Evolutionary conservation across 129 eudicot species (phyloP).

Genomic region (Flaveria ramosissima): DNA sequence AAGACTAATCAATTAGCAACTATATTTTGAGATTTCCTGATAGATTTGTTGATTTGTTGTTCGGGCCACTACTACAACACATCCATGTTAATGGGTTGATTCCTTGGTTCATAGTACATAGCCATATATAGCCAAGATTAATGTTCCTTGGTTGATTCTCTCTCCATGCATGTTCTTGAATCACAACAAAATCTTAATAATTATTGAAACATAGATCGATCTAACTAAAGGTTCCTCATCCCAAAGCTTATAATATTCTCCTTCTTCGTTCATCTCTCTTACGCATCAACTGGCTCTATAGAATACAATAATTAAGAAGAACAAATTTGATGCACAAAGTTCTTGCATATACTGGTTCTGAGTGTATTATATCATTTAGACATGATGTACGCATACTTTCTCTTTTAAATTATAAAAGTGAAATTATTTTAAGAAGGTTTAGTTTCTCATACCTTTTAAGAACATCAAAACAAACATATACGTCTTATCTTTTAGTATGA

Average conservation of each 20-base stretch:
- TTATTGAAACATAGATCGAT: constrained; percentile 27
- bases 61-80: background rate
- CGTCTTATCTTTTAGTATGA: too few relatives aligned
- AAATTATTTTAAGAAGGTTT: too few relatives aligned
- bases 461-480: too few relatives aligned
- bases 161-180: constrained; percentile 35
- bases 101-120: constrained; percentile 15
- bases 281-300: background rate
- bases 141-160: constrained; percentile 30
- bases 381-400: too few relatives aligned
- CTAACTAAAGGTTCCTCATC: constrained; percentile 28
- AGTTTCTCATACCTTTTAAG: too few relatives aligned
- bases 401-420: too few relatives aligned
- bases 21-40: too few relatives aligned
- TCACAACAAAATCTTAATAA: constrained; percentile 19
- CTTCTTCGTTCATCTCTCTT: background rate
- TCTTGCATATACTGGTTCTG: too few relatives aligned
- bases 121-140: constrained; percentile 20
- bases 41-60: background rate
- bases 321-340: background rate
- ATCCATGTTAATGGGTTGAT: constrained; percentile 18
- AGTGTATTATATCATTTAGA: too few relatives aligned
- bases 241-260: constrained; percentile 6
- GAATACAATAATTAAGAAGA: background rate
- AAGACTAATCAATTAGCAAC: too few relatives aligned